These are phyloP conservation scores for Fusarium sulawesiense DNA, from an alignment of 2,329 filamentous ascomycete genomes.

Conservation along the genomic window DNA sequence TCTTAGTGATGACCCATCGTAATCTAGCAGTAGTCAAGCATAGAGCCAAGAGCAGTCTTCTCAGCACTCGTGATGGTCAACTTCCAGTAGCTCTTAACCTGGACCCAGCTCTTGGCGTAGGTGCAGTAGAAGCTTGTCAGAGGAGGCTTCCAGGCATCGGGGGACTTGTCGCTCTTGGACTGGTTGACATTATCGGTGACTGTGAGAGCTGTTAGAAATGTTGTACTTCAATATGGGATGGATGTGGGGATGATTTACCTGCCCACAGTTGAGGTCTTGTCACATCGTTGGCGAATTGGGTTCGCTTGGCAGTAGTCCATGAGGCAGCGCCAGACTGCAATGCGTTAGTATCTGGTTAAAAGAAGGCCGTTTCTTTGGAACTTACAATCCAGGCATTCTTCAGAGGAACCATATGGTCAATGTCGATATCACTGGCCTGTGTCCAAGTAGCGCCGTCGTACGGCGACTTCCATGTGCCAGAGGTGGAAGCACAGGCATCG, in stretches of 20 bases:
- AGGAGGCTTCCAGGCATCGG: constrained; percentile 81
- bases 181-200: constrained; percentile 83
- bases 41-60: constrained; percentile 71
- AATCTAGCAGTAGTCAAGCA: constrained; percentile 50
- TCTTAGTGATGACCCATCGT: not conserved
- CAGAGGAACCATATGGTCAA: constrained; percentile 85
- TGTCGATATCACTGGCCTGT: constrained; percentile 76
- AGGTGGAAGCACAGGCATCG: constrained; percentile 70
- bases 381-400: constrained; percentile 81
- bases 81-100: constrained; percentile 79
- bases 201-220: not conserved
- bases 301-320: constrained; percentile 76
- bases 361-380: constrained; percentile 2
- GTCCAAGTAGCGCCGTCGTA: constrained; percentile 81
- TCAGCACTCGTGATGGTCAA: constrained; percentile 78
- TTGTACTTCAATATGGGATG: no score
- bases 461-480: constrained; percentile 76
- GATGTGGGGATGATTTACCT: not conserved
- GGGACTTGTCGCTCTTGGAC: constrained; percentile 77
- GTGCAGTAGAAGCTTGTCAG: constrained; percentile 78
- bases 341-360: not conserved
- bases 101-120: constrained; percentile 81
- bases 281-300: constrained; percentile 81
- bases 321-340: constrained; percentile 73
- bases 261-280: constrained; percentile 80